Conservation (phyloP, 805 yeast species). For the Vanderwaltozyma polyspora region DNA sequence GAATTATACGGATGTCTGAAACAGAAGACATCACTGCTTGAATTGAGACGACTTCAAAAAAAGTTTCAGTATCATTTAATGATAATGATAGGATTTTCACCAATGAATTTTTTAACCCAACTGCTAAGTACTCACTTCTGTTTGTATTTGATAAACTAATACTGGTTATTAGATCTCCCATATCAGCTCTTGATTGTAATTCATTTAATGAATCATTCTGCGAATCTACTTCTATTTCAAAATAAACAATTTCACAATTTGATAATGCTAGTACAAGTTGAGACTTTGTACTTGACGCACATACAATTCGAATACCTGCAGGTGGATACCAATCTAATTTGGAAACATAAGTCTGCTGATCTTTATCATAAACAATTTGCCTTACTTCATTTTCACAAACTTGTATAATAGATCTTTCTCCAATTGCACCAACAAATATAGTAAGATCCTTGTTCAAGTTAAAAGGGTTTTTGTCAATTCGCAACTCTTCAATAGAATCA, state of each 20-base stretch:
- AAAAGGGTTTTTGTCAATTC: constrained; percentile 52
- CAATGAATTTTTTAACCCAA: constrained; percentile 63
- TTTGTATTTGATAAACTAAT: constrained; percentile 37
- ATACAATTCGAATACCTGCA: constrained; percentile 50
- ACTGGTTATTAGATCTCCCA: constrained; percentile 39
- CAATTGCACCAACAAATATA: constrained; percentile 57
- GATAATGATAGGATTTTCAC: constrained; percentile 49
- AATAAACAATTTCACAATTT: constrained; percentile 66
- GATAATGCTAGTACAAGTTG: constrained; percentile 68
- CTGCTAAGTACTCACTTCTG: constrained; percentile 48
- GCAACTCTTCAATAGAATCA: constrained; percentile 60
- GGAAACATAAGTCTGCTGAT: constrained; percentile 14
- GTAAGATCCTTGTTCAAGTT: constrained; percentile 52
- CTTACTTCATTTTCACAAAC: constrained; percentile 60
- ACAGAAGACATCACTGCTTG: constrained; percentile 55
- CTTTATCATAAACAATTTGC: constrained; percentile 32
- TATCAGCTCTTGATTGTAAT: constrained; percentile 48
- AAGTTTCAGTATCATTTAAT: constrained; percentile 38
- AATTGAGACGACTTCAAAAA: constrained; percentile 49
- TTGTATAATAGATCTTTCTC: constrained; percentile 53
- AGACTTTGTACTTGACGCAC: constrained; percentile 49
- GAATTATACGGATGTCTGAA: constrained; percentile 24
- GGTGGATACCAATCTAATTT: constrained; percentile 76
- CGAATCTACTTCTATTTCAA: constrained; percentile 45
- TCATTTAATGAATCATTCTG: constrained; percentile 56